These are phyloP conservation scores for Kalanchoe fedtschenkoi DNA, from an alignment of 164 flowering plant species.

Conservation along the genomic window DNA sequence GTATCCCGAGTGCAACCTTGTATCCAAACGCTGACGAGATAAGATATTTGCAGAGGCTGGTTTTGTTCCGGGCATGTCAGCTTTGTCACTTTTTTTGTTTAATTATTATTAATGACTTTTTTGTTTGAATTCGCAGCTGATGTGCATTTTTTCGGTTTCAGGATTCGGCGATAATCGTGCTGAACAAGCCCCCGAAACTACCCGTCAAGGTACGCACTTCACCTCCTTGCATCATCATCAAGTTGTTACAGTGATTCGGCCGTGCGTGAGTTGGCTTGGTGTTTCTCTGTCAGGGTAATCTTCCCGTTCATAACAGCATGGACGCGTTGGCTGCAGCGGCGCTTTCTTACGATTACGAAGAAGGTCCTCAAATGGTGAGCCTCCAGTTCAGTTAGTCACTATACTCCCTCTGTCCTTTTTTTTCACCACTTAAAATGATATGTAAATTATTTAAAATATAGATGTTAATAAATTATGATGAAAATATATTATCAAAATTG, in stretches of 20 bases:
- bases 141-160: slow-evolving; percentile 19
- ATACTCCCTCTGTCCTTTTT: too few species aligned
- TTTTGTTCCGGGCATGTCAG: slow-evolving; percentile 57
- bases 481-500: too few species aligned
- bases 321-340: slow-evolving; percentile 96
- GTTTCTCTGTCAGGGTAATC: slow-evolving; percentile 44
- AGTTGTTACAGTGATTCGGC: neutral
- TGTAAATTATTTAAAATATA: too few species aligned
- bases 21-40: slow-evolving; percentile 97
- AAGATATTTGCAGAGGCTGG: slow-evolving; percentile 72
- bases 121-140: too few species aligned
- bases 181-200: slow-evolving; percentile 84
- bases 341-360: slow-evolving; percentile 59
- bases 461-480: too few species aligned
- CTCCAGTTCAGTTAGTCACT: neutral
- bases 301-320: slow-evolving; percentile 94
- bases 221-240: neutral
- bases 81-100: neutral
- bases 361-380: slow-evolving; percentile 83
- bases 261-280: neutral
- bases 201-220: slow-evolving; percentile 64
- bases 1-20: slow-evolving; percentile 77
- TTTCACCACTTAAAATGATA: too few species aligned
- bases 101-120: neutral
- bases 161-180: slow-evolving; percentile 77